Base-by-base conservation (phyloP, 2,329 filamentous ascomycete species). In the Rutstroemia sydowiana region DNA sequence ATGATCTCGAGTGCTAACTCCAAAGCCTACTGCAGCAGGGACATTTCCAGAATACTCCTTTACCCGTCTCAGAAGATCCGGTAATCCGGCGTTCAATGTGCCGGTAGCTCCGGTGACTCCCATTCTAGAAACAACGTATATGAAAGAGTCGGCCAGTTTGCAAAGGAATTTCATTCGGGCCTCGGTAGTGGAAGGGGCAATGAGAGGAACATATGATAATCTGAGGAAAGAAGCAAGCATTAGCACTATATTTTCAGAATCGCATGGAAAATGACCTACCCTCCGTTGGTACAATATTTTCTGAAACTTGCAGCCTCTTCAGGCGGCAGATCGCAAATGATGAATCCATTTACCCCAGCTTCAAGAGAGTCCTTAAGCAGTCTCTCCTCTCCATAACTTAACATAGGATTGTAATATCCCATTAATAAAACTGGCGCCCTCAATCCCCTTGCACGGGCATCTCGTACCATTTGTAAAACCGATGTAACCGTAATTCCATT, bases 341-440 rank as follows among this genome's bases (percentile, higher is more conserved):
- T 96, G 72, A 97, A 97, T 54, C 93, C 92, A 71, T 95, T 96
- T 67, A 95, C 82, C 23, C 91, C 89, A 2, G 88, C 87, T 50
- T 82, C 81, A 67, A 85, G 85, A 69, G 89, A 88, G 69, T 97
- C 91, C 62, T 82, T 78, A 50, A 98, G 75, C 70, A 97, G 82
- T 55, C 78, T 80, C 72, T 95, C 90, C 73, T 98, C 93, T 49
- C 93, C 93, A 68, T 97, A 98, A 64, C 86, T 88, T 56, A 97
- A 75, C 56, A 97, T 77, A 1, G 93, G 93, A 74, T 98, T 98
- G 74, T 95, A 98, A 79, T 98, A 98, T 64, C 93, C 93, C 93
- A 98, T 98, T 59, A 98, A 79, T 66, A 98, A 73, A 39, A 98
- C 81, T 0, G 93, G 93, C 1, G 85, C 82, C 63, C 78, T 84